A percentile compares a stretch with the other conserved stretches of the same genome.
phyloP scores from a whole-genome alignment of 108 stramenopile species.

The Licmophora abbreviata region DNA sequence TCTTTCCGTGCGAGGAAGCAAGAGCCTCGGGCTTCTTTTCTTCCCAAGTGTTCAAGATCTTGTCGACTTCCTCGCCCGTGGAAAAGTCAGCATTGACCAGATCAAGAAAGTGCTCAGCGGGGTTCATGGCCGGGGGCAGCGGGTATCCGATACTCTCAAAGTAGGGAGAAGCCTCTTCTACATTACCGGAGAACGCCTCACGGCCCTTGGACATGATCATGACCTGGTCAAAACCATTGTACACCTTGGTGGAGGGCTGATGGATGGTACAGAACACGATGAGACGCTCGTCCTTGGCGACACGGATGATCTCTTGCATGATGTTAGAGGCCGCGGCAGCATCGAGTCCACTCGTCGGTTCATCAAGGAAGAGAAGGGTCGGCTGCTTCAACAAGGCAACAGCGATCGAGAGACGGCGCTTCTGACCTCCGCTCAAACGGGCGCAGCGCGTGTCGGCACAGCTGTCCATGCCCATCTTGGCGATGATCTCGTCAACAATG shows the following conservation, averaged over 20 bases:
- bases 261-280: constrained; percentile 51
- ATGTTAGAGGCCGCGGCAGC: constrained; percentile 16
- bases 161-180: constrained; percentile 20
- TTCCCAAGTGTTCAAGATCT: constrained; percentile 26
- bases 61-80: constrained; percentile 16
- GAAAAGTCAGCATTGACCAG: constrained; percentile 30
- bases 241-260: constrained; percentile 48
- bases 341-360: constrained; percentile 63
- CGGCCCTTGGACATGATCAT: constrained; percentile 44
- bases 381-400: constrained; percentile 88
- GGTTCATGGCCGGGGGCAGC: constrained; percentile 22
- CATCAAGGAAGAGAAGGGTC: constrained; percentile 82
- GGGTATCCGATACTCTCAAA: constrained; percentile 27
- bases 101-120: constrained; percentile 34
- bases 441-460: constrained; percentile 21
- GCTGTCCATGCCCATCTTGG: constrained; percentile 24
- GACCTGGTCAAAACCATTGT: constrained; percentile 43
- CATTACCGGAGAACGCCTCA: constrained; percentile 29
- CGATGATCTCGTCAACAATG: constrained; percentile 10
- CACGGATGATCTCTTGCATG: constrained; percentile 20
- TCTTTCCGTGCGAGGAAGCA: constrained; percentile 4
- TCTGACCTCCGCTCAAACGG: constrained; percentile 25
- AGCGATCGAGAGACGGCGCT: constrained; percentile 29
- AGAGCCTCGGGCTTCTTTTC: not conserved
- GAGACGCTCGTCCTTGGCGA: constrained; percentile 37